Evolutionary conservation across 169 alveolate genomes (phyloP), one percentile per base, ranked within the genome.

Genomic region (Plasmodium vivax): DNA sequence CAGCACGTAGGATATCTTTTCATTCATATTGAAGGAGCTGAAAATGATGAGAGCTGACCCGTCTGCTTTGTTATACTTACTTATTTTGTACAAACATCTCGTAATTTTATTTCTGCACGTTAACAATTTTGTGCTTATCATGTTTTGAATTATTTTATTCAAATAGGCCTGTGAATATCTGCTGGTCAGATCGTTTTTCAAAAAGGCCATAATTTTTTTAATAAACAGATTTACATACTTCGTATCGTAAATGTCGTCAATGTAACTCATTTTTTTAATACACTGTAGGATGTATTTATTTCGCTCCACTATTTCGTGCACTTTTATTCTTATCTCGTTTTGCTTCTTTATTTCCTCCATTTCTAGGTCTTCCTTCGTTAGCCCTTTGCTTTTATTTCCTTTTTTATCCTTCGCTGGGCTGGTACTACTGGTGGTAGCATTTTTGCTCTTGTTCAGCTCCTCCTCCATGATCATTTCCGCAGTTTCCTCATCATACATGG

Each of bases 331-430:
- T 7, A 92, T 92, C 54, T 47, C 85, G 43, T 92, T 82, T 58
- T 92, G 95, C 47, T 92, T 92, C 32, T 77, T 62, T 73, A 92
- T 82, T 82, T 92, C 95, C 72, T 92, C 95, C 30, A 45, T 43
- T 92, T 92, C 92, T 72, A 92, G 51, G 30, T 92, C 95, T 82
- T 92, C 95, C 58, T 92, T 92, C 32, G 95, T 92, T 73, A 82
- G 6, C 10, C 82, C 92, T 72, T 73, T 82, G 19, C 36, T 72
- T 56, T 92, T 92, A 62, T 62, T 71, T 36, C 73, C 41, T 16
- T 92, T 92, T 30, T 82, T 92, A 71, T 92, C 92, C 14, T 92
- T 81, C 27, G 72, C 10, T 32, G 32, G 16, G 75, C 56, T 82
- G 51, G 47, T 82, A 71, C 45, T 38, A 34, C 23, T 27, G 32